phyloP scores from a whole-genome alignment of 306 rosid genomes.

The Phaseolus lunatus region DNA sequence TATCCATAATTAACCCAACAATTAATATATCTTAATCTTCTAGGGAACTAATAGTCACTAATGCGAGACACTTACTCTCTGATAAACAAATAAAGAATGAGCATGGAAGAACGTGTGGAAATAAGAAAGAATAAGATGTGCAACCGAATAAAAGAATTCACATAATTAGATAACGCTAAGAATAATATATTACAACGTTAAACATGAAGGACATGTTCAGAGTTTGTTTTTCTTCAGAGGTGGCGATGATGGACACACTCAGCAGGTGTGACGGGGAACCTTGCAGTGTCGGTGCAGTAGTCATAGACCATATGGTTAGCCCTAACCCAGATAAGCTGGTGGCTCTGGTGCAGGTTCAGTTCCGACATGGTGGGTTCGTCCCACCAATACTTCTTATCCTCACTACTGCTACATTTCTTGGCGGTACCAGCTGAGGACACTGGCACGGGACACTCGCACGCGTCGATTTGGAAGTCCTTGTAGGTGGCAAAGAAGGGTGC shows the following conservation, averaged over 20 bases:
- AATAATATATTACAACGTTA: conserved; percentile 33
- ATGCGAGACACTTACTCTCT: not conserved
- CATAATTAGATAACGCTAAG: not conserved
- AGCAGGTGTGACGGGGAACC: conserved; percentile 68
- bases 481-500: conserved; percentile 82
- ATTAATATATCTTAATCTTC: too few species aligned
- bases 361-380: conserved; percentile 70
- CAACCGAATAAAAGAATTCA: conserved; percentile 38
- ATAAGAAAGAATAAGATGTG: too few species aligned
- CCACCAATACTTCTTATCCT: conserved; percentile 85
- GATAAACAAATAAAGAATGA: not conserved
- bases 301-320: conserved; percentile 93
- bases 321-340: conserved; percentile 88
- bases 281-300: conserved; percentile 75
- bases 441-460: conserved; percentile 63
- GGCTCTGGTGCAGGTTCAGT: conserved; percentile 83
- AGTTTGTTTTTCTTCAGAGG: not conserved
- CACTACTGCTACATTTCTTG: conserved; percentile 63
- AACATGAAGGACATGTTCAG: conserved; percentile 61
- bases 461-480: conserved; percentile 72
- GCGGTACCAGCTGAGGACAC: conserved; percentile 48
- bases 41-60: too few species aligned
- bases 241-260: conserved; percentile 90
- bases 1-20: too few species aligned
- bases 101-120: not conserved